Conservation (phyloP, 441 rosid species). For the Pelargonium citronellum region DNA sequence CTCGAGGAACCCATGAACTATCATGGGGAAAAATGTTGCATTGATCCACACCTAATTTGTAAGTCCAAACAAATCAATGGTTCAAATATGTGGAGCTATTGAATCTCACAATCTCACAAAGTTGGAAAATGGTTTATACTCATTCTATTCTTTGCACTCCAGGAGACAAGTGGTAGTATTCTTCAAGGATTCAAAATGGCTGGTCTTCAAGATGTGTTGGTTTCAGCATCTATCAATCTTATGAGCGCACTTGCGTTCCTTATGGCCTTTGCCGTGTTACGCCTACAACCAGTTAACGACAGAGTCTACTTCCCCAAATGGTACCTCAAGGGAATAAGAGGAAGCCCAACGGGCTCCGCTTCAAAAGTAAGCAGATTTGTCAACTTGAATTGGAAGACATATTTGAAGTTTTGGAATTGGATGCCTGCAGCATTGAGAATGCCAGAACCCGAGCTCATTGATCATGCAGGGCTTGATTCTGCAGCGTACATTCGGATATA, state of each 20-base stretch:
- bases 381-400: conserved; percentile 64
- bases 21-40: no score
- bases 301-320: conserved; percentile 90
- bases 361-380: conserved; percentile 67
- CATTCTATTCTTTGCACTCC: neutral
- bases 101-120: no score
- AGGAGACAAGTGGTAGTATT: conserved; percentile 1
- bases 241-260: conserved; percentile 64
- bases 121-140: no score
- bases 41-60: no score
- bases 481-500: conserved; percentile 85
- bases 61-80: no score
- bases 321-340: conserved; percentile 61
- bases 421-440: conserved; percentile 96
- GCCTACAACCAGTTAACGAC: conserved; percentile 87
- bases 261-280: conserved; percentile 76
- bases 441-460: conserved; percentile 67
- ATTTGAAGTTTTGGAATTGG: conserved; percentile 85
- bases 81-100: no score
- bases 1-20: no score
- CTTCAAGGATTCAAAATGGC: conserved; percentile 45
- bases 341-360: conserved; percentile 55
- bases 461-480: conserved; percentile 92
- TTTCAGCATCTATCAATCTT: conserved; percentile 78
- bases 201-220: conserved; percentile 74